Conservation (phyloP, 2,329 filamentous ascomycete genomes). For the Fonsecaea pugnacius region DNA sequence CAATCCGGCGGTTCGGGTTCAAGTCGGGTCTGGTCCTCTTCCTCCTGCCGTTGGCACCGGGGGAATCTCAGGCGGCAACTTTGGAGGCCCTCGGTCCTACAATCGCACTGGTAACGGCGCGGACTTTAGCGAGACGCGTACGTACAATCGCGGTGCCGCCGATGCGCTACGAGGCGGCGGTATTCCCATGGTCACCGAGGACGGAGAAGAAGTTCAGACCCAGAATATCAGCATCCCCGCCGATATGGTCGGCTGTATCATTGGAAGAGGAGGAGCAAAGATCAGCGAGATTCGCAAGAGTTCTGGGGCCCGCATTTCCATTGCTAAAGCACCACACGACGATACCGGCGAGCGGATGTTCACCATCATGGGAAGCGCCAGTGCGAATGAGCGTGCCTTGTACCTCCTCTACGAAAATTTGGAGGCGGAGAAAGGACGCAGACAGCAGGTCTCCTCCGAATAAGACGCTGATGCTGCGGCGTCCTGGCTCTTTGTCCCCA, state of each 20-base stretch:
- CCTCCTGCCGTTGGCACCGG: constrained; percentile 55
- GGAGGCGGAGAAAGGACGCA: constrained; percentile 98
- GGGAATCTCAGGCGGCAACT: constrained; percentile 44
- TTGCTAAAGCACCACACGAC: constrained; percentile 95
- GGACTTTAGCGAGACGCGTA: constrained; percentile 86
- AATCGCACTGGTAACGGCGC: constrained; percentile 94
- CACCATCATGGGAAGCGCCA: constrained; percentile 94
- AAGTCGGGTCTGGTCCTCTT: constrained; percentile 61
- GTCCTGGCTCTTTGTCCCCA: neutral
- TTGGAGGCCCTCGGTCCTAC: constrained; percentile 71
- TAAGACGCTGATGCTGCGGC: constrained; percentile 40
- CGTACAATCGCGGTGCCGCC: constrained; percentile 82
- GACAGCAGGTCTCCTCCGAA: constrained; percentile 74
- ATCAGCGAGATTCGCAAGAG: constrained; percentile 98
- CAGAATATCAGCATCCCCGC: constrained; percentile 99
- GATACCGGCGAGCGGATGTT: constrained; percentile 99
- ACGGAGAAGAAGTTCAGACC: constrained; percentile 96
- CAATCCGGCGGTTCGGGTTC: constrained; percentile 91
- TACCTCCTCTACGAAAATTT: constrained; percentile 98
- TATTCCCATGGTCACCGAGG: constrained; percentile 87
- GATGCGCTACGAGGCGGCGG: constrained; percentile 59
- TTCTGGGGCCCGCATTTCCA: constrained; percentile 94
- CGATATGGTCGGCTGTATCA: constrained; percentile 99
- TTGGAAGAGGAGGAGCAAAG: constrained; percentile 91
- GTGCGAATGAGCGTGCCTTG: constrained; percentile 92